Base-by-base conservation (phyloP, 768 basidiomycete species). In the Kwoniella sp. region DNA sequence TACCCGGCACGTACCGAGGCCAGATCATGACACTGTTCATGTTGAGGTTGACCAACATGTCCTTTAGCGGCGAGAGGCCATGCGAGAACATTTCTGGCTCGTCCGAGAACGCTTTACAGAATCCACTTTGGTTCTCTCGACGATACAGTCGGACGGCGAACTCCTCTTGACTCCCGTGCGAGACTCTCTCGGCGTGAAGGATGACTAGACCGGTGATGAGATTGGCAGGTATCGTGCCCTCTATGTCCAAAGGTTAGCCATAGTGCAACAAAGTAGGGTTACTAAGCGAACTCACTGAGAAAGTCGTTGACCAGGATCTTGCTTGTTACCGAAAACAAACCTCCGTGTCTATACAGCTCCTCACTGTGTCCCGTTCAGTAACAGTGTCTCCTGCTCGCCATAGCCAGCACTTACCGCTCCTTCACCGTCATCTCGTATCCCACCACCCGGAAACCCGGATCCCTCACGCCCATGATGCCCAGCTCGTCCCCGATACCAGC, bases 61-160 rank as follows among this genome's bases (percentile, higher is more conserved):
- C 90, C 64, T 84, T 87, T 19, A 99, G 77, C 1, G 95, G 95
- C 1, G 88, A 89, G 71, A 98, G 75, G 1, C 92, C 93, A 57
- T 83, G 88, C 0, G 87, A 91, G 56, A 99, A 95, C 57, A 86
- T 83, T 71, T 98, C 95, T 3, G 93, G 91, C 64, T 96, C 87
- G 73, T 98, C 95, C 2, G 90, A 89, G 69, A 99, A 95, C 0
- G 90, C 95, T 73, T 99, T 98, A 59, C 96, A 77, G 73, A 98
- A 99, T 1, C 93, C 93, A 2, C 78, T 79, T 70, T 80, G 82
- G 76, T 96, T 99, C 76, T 85, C 83, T 73, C 95, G 85, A 34
- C 93, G 82, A 69, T 86, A 96, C 2, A 95, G 77, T 2, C 92
- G 83, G 42, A 91, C 85, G 31, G 96, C 88, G 76, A 98, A 99